Percentiles rank a stretch among this genome's conserved stretches.
These are phyloP conservation scores for Dioscorea cayenensis DNA, from an alignment of 116 monocot species.

Conservation along the genomic window DNA sequence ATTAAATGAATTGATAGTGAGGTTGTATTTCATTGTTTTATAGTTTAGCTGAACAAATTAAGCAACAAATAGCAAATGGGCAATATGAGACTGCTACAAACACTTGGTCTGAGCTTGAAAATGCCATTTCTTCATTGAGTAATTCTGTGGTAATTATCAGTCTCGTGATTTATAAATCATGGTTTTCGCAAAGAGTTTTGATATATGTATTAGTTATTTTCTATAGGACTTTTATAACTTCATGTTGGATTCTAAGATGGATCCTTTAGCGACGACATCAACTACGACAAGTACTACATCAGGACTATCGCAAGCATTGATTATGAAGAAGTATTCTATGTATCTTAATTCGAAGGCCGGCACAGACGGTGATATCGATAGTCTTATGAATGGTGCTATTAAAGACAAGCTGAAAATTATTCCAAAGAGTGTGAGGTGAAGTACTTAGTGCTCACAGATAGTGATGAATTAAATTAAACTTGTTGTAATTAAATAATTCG, in stretches of 20 bases:
- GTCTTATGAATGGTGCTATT: conserved; percentile 75
- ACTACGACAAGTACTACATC: background rate
- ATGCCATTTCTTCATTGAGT: conserved; percentile 20
- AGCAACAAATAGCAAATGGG: conserved; percentile 37
- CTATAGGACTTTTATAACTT: conserved; percentile 90
- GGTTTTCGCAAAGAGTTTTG: background rate
- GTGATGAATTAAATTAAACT: background rate
- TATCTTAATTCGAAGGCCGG: conserved; percentile 40
- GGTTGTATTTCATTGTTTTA: background rate
- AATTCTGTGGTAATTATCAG: conserved; percentile 44
- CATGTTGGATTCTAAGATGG: conserved; percentile 41
- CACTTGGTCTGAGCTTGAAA: conserved; percentile 51
- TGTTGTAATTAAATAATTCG: background rate
- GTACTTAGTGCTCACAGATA: background rate
- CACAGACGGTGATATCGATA: conserved; percentile 9
- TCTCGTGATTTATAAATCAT: background rate
- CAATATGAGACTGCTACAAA: conserved; percentile 47
- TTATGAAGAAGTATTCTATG: conserved; percentile 39
- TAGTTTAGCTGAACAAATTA: conserved; percentile 61
- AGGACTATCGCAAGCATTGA: background rate
- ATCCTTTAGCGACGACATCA: conserved; percentile 14
- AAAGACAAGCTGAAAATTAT: conserved; percentile 74
- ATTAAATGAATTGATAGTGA: background rate
- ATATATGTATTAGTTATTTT: background rate
- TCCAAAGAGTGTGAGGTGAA: conserved; percentile 63